phyloP scores from a whole-genome alignment of 345 rosid genomes.

The Physaria fendleri region DNA sequence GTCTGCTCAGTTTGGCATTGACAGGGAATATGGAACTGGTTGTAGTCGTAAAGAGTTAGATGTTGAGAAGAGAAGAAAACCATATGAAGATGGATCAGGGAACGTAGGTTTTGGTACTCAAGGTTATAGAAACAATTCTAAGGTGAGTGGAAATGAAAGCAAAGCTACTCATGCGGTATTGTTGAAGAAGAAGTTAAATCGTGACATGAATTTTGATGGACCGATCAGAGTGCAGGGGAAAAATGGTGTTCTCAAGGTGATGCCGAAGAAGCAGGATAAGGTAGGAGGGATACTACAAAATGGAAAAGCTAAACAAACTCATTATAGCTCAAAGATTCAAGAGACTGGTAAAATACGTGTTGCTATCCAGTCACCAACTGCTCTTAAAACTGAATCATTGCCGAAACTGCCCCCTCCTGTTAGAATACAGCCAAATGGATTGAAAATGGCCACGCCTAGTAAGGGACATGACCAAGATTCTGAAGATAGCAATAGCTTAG shows the following conservation, averaged over 20 bases:
- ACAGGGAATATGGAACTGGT: constrained; percentile 45
- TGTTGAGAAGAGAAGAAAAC: constrained; percentile 44
- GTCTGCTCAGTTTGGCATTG: constrained; percentile 38
- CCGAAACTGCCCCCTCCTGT: constrained; percentile 33
- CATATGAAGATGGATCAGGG: constrained; percentile 38
- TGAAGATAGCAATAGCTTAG: constrained; percentile 45
- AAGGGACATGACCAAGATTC: constrained; percentile 42
- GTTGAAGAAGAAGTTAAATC: constrained; percentile 38
- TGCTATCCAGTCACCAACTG: constrained; percentile 29
- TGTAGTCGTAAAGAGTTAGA: constrained; percentile 45
- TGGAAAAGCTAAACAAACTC: constrained; percentile 34
- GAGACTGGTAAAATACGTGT: constrained; percentile 40
- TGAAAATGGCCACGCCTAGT: constrained; percentile 32
- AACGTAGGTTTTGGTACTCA: constrained; percentile 33
- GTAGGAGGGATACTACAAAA: constrained; percentile 38
- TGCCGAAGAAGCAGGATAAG: constrained; percentile 67
- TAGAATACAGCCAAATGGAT: constrained; percentile 31
- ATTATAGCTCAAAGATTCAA: constrained; percentile 35
- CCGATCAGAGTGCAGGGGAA: constrained; percentile 89
- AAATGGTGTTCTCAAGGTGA: constrained; percentile 89
- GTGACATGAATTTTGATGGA: constrained; percentile 48
- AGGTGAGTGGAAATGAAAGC: constrained; percentile 32
- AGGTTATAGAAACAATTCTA: constrained; percentile 30
- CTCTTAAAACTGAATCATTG: constrained; percentile 32
- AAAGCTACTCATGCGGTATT: constrained; percentile 27